Percentiles rank a stretch among this genome's conserved stretches.
Conservation (phyloP, 129 eudicot species). For the Artemisia tridentata region DNA sequence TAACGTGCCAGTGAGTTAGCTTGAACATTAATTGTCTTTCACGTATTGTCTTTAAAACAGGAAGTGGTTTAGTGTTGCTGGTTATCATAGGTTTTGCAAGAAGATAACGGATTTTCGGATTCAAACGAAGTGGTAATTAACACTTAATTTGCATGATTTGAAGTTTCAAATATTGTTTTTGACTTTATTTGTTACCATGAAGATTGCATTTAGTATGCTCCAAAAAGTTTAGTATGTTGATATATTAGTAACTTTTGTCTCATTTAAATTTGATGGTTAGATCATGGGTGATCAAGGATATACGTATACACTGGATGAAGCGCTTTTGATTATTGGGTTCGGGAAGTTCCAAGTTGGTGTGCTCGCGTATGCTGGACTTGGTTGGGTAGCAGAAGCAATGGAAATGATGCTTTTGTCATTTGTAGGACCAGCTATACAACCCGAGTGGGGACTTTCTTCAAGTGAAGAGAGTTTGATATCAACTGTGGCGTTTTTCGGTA, state of each 20-base stretch:
- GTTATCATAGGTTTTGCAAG: too few species aligned
- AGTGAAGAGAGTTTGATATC: constrained; percentile 60
- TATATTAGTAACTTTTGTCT: too few species aligned
- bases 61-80: too few species aligned
- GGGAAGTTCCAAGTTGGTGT: constrained; percentile 61
- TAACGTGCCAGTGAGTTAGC: background rate
- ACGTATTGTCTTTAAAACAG: too few species aligned
- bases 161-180: too few species aligned
- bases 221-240: background rate
- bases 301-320: constrained; percentile 62
- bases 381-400: constrained; percentile 70
- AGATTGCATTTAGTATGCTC: too few species aligned
- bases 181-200: too few species aligned
- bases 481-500: constrained; percentile 68
- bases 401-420: constrained; percentile 76
- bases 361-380: constrained; percentile 65
- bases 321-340: constrained; percentile 50
- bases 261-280: constrained; percentile 17
- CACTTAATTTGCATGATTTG: too few species aligned
- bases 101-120: too few species aligned
- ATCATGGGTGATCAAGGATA: constrained; percentile 45
- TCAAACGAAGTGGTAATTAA: too few species aligned
- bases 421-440: constrained; percentile 63
- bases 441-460: constrained; percentile 67
- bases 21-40: background rate